Conservation (phyloP, 140 eudicot species). For the Anethum foeniculum region DNA sequence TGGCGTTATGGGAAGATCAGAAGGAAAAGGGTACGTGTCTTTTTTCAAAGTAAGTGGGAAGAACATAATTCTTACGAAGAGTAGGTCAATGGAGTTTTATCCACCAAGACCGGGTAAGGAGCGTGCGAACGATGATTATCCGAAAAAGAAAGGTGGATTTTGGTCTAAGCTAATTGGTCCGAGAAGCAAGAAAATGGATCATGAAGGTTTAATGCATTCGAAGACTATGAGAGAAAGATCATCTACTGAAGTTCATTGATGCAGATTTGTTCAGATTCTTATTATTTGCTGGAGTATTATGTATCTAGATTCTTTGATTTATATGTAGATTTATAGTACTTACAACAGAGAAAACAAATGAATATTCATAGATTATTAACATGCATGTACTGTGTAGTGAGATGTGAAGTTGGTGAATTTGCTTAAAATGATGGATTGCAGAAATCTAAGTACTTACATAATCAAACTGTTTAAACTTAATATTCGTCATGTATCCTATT, state of each 20-base stretch:
- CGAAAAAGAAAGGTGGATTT: constrained; percentile 42
- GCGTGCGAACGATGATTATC: not conserved
- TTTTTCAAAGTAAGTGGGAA: constrained; percentile 15
- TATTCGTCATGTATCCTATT: no score
- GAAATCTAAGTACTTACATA: not conserved
- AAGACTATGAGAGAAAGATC: constrained; percentile 48
- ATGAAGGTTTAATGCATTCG: constrained; percentile 41
- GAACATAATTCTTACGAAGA: constrained; percentile 18
- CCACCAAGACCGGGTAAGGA: not conserved
- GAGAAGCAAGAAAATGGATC: constrained; percentile 25
- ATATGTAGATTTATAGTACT: not conserved
- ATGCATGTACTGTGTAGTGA: not conserved
- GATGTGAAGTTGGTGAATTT: not conserved
- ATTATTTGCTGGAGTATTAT: not conserved
- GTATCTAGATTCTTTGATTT: not conserved
- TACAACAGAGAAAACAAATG: not conserved
- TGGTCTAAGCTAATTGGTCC: constrained; percentile 47
- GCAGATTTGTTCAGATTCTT: not conserved
- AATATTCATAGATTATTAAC: not conserved
- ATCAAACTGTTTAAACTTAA: not conserved
- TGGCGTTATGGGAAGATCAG: constrained; percentile 15
- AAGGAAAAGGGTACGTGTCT: constrained; percentile 30
- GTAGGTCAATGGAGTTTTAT: constrained; percentile 22
- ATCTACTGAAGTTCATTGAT: constrained; percentile 24
- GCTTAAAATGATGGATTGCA: not conserved